Evolutionary conservation across 352 stramenopile genomes (phyloP), one percentile per base, ranked within the genome.

Genomic region (Aphanomyces astaci): DNA sequence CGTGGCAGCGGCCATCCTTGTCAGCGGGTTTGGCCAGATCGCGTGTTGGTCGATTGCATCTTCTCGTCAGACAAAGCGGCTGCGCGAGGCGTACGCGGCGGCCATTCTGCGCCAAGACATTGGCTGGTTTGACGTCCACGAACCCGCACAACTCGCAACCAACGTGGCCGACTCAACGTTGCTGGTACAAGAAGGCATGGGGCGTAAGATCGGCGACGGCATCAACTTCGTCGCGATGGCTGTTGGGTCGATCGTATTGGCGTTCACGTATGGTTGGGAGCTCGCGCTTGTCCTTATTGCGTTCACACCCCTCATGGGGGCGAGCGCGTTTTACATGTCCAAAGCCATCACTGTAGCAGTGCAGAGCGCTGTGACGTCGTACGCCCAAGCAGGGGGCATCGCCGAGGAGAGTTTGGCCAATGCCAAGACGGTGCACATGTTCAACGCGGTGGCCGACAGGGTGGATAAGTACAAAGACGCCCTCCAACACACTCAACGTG

Each of bases 401-500:
- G 82, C 82, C 0, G 82, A 95, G 55, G 86, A 93, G 39, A 72
- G 79, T 1, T 72, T 92, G 28, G 75, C 78, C 49, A 92, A 90
- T 52, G 76, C 90, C 4, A 81, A 82, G 27, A 93, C 84, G 0
- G 84, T 94, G 33, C 78, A 90, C 76, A 84, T 87, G 76, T 88
- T 92, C 75, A 90, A 88, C 64, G 75, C 83, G 1, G 79, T 89
- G 30, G 52, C 73, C 5, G 73, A 86, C 30, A 87, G 91, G 43
- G 70, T 78, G 15, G 27, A 19, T 39, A 89, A 91, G 60, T 94
- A 92, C 62, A 71, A 85, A 24, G 59, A 46, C 1, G 79, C 82
- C 2, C 52, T 94, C 25, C 53, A 64, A 4, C 36, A 74, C 48
- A 79, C 82, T 17, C 84, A 76, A 7, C 60, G 66, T 15, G 76